Evolutionary conservation across 495 filamentous ascomycete species (phyloP).

Genomic region (Podospora bellae-mahoneyi): DNA sequence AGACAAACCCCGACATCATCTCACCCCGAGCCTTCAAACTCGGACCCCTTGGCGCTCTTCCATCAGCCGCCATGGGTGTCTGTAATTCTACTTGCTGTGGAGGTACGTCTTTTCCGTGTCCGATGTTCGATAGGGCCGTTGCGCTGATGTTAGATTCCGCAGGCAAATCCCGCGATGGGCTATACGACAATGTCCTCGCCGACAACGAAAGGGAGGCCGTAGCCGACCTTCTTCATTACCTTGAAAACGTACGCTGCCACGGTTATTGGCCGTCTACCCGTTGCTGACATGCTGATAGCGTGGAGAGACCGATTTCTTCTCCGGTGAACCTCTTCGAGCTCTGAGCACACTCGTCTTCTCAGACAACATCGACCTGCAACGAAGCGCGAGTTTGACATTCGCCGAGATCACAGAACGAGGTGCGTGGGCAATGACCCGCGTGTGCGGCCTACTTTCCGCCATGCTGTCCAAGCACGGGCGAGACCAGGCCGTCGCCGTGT

Average conservation of each 20-base stretch:
- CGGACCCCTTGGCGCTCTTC: conserved; percentile 16
- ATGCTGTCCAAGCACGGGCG: too few species aligned
- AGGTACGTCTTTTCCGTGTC: conserved; percentile 26
- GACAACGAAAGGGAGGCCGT: conserved; percentile 98
- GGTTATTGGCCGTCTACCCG: neutral
- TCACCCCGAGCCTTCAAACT: conserved; percentile 4
- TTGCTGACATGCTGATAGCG: conserved; percentile 54
- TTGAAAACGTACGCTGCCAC: conserved; percentile 77
- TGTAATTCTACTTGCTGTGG: conserved; percentile 42
- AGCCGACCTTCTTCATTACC: conserved; percentile 87
- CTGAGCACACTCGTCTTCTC: conserved; percentile 95
- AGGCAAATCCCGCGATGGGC: conserved; percentile 86
- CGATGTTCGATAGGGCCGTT: neutral
- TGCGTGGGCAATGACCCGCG: conserved; percentile 42
- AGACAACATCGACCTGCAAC: conserved; percentile 96
- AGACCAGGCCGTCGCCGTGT: neutral
- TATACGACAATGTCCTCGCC: conserved; percentile 92
- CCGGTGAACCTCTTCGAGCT: conserved; percentile 90
- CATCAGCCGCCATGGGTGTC: conserved; percentile 38
- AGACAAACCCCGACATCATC: neutral
- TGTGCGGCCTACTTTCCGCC: too few species aligned
- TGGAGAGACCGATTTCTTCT: conserved; percentile 95
- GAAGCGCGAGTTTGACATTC: conserved; percentile 96
- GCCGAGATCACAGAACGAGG: conserved; percentile 98
- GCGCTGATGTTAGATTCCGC: conserved; percentile 16